Base-by-base conservation (phyloP, 768 basidiomycete species). In the Tylopilus sp. region DNA sequence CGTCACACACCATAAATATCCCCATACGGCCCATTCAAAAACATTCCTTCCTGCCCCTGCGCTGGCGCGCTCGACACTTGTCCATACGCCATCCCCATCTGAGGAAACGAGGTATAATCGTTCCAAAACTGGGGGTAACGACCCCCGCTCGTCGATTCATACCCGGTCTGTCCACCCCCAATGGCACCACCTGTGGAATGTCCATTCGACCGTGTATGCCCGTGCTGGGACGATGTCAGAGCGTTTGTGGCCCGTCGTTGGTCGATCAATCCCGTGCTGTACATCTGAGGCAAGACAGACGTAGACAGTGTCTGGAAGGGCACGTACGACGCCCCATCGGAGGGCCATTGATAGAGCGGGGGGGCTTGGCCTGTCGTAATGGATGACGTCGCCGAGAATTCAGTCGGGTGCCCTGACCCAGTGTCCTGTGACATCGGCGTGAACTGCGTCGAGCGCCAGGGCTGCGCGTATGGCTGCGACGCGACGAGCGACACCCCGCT, bases 221-320 rank as follows among this genome's bases (percentile, higher is more conserved):
- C 57, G 6, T 59, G 64, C 26, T 57, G 62, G 1, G 55, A 54
- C 23, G 63, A 36, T n/a, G 57, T 30, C 52, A 57, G 23, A 2
- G 30, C 33, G 2, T 53, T 0, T 48, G 53, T 17, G 43, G n/a
- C 47, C 10, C 75, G 73, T 33, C 75, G 72, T 36, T 80, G 79
- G 53, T 82, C 83, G 3, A 79, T 74, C 42, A 88, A 69, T 0
- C 86, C 86, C 4, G 86, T 86, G 68, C 85, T 88, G 63, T 87
- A 89, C 58, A 84, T 71, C 56, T 87, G 86, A 0, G 87, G 85
- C 39, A 89, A 75, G 22, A 86, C 85, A 1, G 85, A 83, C 17
- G 87, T 88, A 20, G 87, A 85, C 39, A 88, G 60, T 40, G 78
- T 73, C 6, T 75, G 63, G 59, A 67, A 69, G 1, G 67, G 75